Evolutionary conservation across 2,329 filamentous ascomycete species (phyloP).

Genomic region (Claviceps sorghi): DNA sequence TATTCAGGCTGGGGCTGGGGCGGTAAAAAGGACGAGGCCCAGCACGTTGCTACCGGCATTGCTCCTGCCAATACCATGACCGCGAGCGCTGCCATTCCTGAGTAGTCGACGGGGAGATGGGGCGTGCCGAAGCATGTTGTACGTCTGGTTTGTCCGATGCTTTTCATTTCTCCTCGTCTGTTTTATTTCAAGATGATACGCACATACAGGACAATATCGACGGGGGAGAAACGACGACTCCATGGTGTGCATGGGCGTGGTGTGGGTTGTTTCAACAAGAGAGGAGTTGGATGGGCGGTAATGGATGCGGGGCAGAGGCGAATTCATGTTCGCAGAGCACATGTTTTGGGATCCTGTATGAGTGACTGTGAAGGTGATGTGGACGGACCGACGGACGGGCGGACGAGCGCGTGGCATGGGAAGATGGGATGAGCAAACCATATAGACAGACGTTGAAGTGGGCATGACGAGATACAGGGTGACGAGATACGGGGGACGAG

Average conservation of each 20-base stretch:
- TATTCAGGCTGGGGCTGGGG: conserved; percentile 42
- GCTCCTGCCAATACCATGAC: conserved; percentile 15
- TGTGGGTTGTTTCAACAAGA: neutral
- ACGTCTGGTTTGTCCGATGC: neutral
- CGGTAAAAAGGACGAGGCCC: conserved; percentile 33
- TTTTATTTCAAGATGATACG: neutral
- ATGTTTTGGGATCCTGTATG: neutral
- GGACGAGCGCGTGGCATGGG: neutral
- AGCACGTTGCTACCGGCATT: conserved; percentile 9
- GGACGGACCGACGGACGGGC: neutral
- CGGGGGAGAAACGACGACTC: neutral
- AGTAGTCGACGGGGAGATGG: conserved; percentile 11
- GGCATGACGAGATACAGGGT: neutral
- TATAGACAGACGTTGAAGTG: neutral
- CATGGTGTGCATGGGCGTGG: neutral
- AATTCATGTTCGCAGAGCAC: neutral
- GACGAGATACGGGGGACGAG: neutral
- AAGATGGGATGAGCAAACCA: neutral
- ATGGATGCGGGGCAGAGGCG: neutral
- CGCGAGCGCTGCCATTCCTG: conserved; percentile 20
- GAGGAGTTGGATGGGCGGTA: neutral
- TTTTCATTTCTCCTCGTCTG: neutral
- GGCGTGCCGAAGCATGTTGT: neutral
- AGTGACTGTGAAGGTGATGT: neutral
- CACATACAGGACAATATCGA: neutral